Conservation (phyloP, 1,284 basidiomycete species). For the Cutaneotrichosporon dermatis region DNA sequence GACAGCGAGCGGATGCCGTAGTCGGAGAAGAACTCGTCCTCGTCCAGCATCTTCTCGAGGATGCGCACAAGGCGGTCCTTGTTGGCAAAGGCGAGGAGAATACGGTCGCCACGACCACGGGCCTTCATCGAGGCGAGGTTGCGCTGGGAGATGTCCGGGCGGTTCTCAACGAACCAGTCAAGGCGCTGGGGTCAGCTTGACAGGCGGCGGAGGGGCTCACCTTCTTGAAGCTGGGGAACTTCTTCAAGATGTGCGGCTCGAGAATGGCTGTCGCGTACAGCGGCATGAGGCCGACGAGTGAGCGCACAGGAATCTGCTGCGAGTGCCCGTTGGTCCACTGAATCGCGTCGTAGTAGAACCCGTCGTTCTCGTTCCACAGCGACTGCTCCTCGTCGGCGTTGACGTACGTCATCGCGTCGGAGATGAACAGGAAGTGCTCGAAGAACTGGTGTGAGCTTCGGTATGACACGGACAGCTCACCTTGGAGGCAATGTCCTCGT, state of each 20-base stretch:
- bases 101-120: constrained; percentile 76
- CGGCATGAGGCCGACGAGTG: constrained; percentile 91
- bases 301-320: constrained; percentile 87
- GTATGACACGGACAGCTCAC: background rate
- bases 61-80: constrained; percentile 85
- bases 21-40: constrained; percentile 90
- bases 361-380: constrained; percentile 93
- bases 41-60: constrained; percentile 93
- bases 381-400: constrained; percentile 69
- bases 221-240: constrained; percentile 95
- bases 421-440: constrained; percentile 91
- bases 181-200: constrained; percentile 60
- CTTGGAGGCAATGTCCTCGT: constrained; percentile 99
- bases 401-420: constrained; percentile 95
- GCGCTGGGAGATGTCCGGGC: constrained; percentile 75
- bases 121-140: constrained; percentile 94
- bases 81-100: constrained; percentile 81
- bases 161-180: constrained; percentile 96
- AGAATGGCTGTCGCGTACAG: constrained; percentile 90
- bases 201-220: constrained; percentile 87
- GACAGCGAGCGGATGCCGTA: constrained; percentile 94
- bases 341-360: constrained; percentile 97
- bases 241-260: constrained; percentile 80
- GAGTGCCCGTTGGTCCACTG: constrained; percentile 75
- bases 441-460: constrained; percentile 38